Evolutionary conservation across 2,329 filamentous ascomycete genomes (phyloP).

Genomic region (Orbilia quercus): DNA sequence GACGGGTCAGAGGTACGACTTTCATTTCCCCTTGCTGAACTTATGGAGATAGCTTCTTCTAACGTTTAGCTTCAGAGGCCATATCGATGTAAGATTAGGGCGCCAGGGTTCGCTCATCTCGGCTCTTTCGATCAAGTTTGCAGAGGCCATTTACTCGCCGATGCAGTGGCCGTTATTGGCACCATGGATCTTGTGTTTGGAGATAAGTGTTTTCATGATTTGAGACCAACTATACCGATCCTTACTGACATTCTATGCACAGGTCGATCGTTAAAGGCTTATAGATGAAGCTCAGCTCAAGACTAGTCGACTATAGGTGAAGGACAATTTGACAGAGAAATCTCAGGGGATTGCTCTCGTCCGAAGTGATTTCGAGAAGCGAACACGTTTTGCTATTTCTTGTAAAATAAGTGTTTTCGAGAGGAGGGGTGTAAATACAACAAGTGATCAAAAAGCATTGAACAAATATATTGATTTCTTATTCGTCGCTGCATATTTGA

Average conservation of each 20-base stretch:
- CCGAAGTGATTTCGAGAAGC: neutral
- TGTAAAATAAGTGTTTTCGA: constrained; percentile 54
- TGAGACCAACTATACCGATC: neutral
- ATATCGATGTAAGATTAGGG: constrained; percentile 96
- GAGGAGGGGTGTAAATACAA: constrained; percentile 42
- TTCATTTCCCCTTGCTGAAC: neutral
- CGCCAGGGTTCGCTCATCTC: constrained; percentile 95
- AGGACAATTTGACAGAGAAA: neutral
- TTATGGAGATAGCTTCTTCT: constrained; percentile 1
- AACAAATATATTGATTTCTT: neutral
- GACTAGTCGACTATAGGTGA: too few relatives aligned
- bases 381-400: constrained; percentile 24
- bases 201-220: constrained; percentile 62
- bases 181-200: constrained; percentile 92
- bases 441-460: constrained; percentile 24
- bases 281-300: too few relatives aligned
- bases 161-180: constrained; percentile 82
- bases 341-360: neutral
- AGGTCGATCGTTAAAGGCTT: constrained; percentile 52
- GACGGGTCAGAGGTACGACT: constrained; percentile 81
- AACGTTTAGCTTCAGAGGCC: constrained; percentile 67
- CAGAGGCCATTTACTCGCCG: constrained; percentile 91
- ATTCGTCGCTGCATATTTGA: neutral
- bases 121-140: constrained; percentile 92
- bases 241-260: constrained; percentile 52